These are phyloP conservation scores for Noccaea bulbosa DNA, from an alignment of 345 rosid species.

Conservation along the genomic window DNA sequence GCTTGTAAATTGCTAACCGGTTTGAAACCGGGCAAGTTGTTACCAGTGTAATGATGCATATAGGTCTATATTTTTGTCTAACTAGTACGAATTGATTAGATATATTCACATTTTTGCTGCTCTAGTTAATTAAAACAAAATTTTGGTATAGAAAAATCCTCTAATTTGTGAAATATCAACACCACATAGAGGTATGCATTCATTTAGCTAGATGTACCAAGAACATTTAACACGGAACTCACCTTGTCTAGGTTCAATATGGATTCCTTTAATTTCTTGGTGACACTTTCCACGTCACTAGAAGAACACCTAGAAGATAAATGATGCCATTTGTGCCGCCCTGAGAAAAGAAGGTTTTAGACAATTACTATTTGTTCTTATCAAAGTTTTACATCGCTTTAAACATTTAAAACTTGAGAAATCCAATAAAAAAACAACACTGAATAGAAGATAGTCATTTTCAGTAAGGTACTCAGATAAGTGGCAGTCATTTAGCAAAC, in stretches of 20 bases:
- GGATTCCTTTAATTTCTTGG: conserved; percentile 13
- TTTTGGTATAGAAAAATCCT: too few relatives aligned
- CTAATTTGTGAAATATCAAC: too few relatives aligned
- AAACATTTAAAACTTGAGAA: not conserved
- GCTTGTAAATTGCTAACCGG: conserved; percentile 3
- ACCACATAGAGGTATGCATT: not conserved
- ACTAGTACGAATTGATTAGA: conserved; percentile 2
- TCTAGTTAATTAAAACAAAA: not conserved
- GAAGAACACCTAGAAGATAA: conserved; percentile 13
- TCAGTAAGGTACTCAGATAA: conserved; percentile 19
- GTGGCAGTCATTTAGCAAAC: conserved; percentile 13
- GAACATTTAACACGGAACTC: conserved; percentile 26
- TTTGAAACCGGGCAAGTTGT: conserved; percentile 14
- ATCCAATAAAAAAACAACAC: not conserved
- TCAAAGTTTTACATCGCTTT: not conserved
- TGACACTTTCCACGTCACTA: conserved; percentile 15
- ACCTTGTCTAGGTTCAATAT: conserved; percentile 1
- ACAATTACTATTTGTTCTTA: not conserved
- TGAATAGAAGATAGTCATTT: conserved; percentile 6
- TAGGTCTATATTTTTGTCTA: conserved; percentile 32
- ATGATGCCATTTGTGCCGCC: conserved; percentile 10
- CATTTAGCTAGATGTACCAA: conserved; percentile 3
- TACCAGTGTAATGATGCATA: not conserved
- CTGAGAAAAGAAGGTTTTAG: conserved; percentile 21
- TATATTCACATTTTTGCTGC: conserved; percentile 3